Conservation (phyloP, 208 protist species). For the Leishmania amazonensis region DNA sequence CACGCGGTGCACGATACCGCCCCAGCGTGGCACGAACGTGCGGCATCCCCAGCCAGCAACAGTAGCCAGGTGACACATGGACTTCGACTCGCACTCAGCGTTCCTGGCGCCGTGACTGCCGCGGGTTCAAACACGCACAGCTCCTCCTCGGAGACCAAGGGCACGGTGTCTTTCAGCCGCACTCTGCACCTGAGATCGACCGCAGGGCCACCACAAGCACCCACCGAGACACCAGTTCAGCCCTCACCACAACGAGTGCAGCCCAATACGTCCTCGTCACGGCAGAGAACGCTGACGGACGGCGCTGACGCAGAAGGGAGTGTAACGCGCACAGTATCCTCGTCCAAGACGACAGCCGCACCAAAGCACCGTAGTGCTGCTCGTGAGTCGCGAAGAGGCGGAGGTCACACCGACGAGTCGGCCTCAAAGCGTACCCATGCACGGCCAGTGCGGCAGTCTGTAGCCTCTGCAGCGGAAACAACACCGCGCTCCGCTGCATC, state of each 20-base stretch:
- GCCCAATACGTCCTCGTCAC: background rate
- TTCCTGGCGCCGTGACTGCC: background rate
- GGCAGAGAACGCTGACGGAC: background rate
- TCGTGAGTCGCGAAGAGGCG: background rate
- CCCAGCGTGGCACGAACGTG: background rate
- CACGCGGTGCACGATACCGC: background rate
- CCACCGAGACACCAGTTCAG: background rate
- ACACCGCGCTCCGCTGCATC: background rate
- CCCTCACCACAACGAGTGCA: background rate
- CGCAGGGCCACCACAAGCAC: background rate
- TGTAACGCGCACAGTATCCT: background rate
- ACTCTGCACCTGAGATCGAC: constrained; percentile 6
- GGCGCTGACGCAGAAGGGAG: background rate
- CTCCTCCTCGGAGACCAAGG: background rate
- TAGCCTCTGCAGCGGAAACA: background rate
- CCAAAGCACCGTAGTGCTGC: background rate
- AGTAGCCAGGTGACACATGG: background rate
- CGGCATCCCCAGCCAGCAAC: background rate
- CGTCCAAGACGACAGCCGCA: background rate
- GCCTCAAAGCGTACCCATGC: background rate
- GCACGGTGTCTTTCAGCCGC: background rate
- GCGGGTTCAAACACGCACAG: background rate
- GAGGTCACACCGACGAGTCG: background rate
- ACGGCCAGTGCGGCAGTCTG: background rate
- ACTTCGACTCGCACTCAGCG: constrained; percentile 1